Evolutionary conservation across 257 asterid genomes (phyloP), one percentile per base, ranked within the genome.

Genomic region (Scutellaria barbata): DNA sequence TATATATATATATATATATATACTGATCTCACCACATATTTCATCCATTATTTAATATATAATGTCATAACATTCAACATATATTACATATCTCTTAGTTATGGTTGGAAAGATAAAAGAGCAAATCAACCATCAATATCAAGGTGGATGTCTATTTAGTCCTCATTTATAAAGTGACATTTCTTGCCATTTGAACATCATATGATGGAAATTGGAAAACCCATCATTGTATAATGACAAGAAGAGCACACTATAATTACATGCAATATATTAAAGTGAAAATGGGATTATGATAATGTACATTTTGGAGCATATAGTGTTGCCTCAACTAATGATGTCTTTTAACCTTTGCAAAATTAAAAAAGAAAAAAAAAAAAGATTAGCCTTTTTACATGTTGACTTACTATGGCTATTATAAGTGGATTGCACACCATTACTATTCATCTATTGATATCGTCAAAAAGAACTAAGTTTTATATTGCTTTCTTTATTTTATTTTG

Each of bases 361-460:
- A 20, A 3, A 10, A 18, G 5, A 20, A 3, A 37, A 3, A 18
- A 53, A 56, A 55, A 53, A 22, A 37, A 16, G 48, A 12, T 35
- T 35, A 33, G 8, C 52, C 66, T 55, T 56, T 16, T 25, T 69
- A 68, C 58, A 59, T 66, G 81, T 53, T 83, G 83, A 77, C 80
- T 77, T 71, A 41, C 58, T 22, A 14, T 63, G 57, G 63, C 5
- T 62, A 39, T 46, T 80, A 77, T 83, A 77, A 80, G 85, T 80
- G 78, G 76, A 75, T 39, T 62, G 47, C 73, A 75, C 77, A 74
- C 74, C 77, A 62, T 52, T 77, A 77, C 46, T 77, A 77, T 59
- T 42, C 50, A 71, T 76, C 68, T 77, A 75, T 77, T 72, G 39
- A 76, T 65, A 41, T 45, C 55, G 20, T 63, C 47, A 39, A 47